Evolutionary conservation across 495 filamentous ascomycete species (phyloP).

Genomic region (Aspergillus nanangensis): DNA sequence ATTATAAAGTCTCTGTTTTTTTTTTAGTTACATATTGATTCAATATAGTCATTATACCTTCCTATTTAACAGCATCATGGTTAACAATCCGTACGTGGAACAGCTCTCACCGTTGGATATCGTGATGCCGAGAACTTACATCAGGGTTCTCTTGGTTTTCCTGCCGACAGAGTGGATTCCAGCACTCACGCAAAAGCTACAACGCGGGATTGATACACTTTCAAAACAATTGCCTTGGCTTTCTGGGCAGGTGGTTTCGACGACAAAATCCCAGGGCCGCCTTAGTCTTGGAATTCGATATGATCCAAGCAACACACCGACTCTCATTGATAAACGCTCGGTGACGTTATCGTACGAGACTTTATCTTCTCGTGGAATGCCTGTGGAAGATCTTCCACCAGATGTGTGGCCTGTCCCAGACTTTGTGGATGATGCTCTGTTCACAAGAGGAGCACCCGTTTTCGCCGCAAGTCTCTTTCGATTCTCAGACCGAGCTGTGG

Average conservation of each 20-base stretch:
- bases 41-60: no score
- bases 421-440: background rate
- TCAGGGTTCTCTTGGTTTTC: slow-evolving; percentile 8
- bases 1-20: no score
- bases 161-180: background rate
- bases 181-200: slow-evolving; percentile 1
- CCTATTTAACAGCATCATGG: no score
- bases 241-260: slow-evolving; percentile 2
- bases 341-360: slow-evolving; percentile 1
- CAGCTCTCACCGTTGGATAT: slow-evolving; percentile 6
- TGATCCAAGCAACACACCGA: background rate
- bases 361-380: background rate
- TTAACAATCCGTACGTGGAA: no score
- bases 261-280: background rate
- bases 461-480: slow-evolving; percentile 9
- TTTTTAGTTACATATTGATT: no score
- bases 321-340: slow-evolving; percentile 5
- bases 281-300: slow-evolving; percentile 7
- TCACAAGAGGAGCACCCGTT: background rate
- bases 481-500: slow-evolving; percentile 5
- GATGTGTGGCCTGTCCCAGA: slow-evolving; percentile 4
- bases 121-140: slow-evolving; percentile 7
- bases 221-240: slow-evolving; percentile 7
- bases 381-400: slow-evolving; percentile 1
- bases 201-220: slow-evolving; percentile 4